phyloP scores from a whole-genome alignment of 306 rosid species.

The Ziziphus jujuba region DNA sequence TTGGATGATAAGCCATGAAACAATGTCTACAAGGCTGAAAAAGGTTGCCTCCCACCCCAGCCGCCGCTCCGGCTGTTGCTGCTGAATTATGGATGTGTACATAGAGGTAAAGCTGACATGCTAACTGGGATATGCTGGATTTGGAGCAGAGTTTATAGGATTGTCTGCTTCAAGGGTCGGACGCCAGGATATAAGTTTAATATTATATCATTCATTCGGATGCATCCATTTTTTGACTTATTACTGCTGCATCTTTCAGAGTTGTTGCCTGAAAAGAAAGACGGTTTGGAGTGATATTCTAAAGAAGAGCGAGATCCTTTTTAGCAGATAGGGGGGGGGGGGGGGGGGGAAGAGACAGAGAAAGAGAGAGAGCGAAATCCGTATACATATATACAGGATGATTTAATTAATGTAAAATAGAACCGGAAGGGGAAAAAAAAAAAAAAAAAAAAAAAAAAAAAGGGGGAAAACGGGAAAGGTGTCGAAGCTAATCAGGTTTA shows the following conservation, averaged over 20 bases:
- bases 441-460: slow-evolving; percentile 13
- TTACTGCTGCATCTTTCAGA: slow-evolving; percentile 51
- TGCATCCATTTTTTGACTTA: slow-evolving; percentile 64
- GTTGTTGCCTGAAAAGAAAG: slow-evolving; percentile 47
- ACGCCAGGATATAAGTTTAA: slow-evolving; percentile 35
- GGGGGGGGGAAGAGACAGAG: too few species aligned
- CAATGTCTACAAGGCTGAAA: not conserved
- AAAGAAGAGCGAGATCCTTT: slow-evolving; percentile 35
- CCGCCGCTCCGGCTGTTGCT: slow-evolving; percentile 43
- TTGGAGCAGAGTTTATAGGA: slow-evolving; percentile 58
- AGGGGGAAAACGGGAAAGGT: slow-evolving; percentile 27
- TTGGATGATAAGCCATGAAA: slow-evolving; percentile 11
- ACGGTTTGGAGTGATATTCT: slow-evolving; percentile 39
- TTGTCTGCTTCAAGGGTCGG: slow-evolving; percentile 45
- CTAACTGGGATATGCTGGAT: slow-evolving; percentile 76
- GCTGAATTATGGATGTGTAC: slow-evolving; percentile 62
- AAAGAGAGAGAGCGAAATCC: slow-evolving; percentile 38
- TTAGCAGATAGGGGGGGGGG: too few species aligned
- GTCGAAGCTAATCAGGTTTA: slow-evolving; percentile 41
- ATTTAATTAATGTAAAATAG: slow-evolving; percentile 55
- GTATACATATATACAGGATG: slow-evolving; percentile 65
- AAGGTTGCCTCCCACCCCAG: not conserved
- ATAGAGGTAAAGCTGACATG: slow-evolving; percentile 82
- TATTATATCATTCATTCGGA: slow-evolving; percentile 31
- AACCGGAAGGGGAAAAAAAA: slow-evolving; percentile 26